Percentiles rank a stretch among this genome's conserved stretches.
Conservation (phyloP, 495 filamentous ascomycete species). For the Parathielavia appendiculata region DNA sequence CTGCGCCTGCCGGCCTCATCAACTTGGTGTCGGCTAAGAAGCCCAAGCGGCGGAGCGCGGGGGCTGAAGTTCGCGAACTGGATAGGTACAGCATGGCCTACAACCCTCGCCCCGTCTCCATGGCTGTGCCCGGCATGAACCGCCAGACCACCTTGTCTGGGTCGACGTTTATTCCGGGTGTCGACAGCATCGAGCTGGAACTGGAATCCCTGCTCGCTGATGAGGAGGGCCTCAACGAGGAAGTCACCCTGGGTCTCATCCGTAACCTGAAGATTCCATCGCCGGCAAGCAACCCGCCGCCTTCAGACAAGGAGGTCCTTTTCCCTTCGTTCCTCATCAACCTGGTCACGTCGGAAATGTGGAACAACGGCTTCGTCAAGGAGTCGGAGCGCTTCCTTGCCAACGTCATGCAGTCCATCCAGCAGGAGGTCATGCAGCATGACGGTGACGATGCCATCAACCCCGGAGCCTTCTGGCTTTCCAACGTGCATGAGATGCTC, state of each 20-base stretch:
- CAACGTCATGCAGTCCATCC: slow-evolving; percentile 99
- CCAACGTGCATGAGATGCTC: slow-evolving; percentile 99
- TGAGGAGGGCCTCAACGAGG: slow-evolving; percentile 91
- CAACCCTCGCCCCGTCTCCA: slow-evolving; percentile 91
- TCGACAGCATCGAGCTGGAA: slow-evolving; percentile 88
- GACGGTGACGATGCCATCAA: slow-evolving; percentile 97
- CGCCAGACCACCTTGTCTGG: slow-evolving; percentile 62
- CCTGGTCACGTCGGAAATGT: slow-evolving; percentile 98
- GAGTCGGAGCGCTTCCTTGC: slow-evolving; percentile 98
- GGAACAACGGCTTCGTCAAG: slow-evolving; percentile 99
- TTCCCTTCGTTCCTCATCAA: slow-evolving; percentile 99
- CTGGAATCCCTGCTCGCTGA: slow-evolving; percentile 89
- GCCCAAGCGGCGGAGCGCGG: slow-evolving; percentile 90
- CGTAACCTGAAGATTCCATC: slow-evolving; percentile 91
- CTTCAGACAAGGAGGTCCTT: slow-evolving; percentile 95
- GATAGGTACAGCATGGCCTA: slow-evolving; percentile 87
- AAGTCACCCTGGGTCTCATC: slow-evolving; percentile 93
- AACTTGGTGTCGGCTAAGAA: slow-evolving; percentile 97
- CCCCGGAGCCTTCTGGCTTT: slow-evolving; percentile 97
- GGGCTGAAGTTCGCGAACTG: slow-evolving; percentile 73
- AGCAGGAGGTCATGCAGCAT: slow-evolving; percentile 98
- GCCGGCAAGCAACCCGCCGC: slow-evolving; percentile 74
- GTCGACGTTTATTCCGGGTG: slow-evolving; percentile 62
- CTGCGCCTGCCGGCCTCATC: slow-evolving; percentile 72
- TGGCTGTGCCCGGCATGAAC: slow-evolving; percentile 65